Evolutionary conservation across 2,329 filamentous ascomycete species (phyloP).

Genomic region (Aureobasidium sp.): DNA sequence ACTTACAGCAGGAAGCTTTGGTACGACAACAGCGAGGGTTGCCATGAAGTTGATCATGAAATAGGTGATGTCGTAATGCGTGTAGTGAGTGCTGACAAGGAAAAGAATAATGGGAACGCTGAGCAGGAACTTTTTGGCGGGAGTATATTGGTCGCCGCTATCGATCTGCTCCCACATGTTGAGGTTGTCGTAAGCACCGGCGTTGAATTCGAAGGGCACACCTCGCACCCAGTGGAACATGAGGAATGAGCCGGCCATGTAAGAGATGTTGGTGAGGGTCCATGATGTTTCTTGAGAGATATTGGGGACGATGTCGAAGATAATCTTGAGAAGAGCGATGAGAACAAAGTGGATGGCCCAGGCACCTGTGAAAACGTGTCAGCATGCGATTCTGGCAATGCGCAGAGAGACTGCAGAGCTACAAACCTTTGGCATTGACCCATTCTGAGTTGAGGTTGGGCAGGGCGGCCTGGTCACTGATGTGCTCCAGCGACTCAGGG

Average conservation of each 20-base stretch:
- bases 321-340: constrained; percentile 84
- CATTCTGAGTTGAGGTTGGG: constrained; percentile 97
- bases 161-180: constrained; percentile 99
- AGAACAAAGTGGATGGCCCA: constrained; percentile 97
- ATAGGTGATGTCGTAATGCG: constrained; percentile 93
- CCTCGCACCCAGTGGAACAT: constrained; percentile 99
- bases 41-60: constrained; percentile 97
- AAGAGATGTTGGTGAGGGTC: constrained; percentile 97
- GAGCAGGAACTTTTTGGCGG: constrained; percentile 95
- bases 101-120: constrained; percentile 92
- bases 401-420: neutral
- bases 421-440: constrained; percentile 94
- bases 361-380: constrained; percentile 54
- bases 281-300: constrained; percentile 97
- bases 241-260: constrained; percentile 97
- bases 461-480: constrained; percentile 88
- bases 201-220: constrained; percentile 97
- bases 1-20: constrained; percentile 87
- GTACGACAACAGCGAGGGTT: constrained; percentile 85
- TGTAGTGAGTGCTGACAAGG: constrained; percentile 95
- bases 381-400: constrained; percentile 11
- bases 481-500: constrained; percentile 91
- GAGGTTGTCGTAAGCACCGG: constrained; percentile 95
- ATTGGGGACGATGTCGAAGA: constrained; percentile 93
- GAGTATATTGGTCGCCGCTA: constrained; percentile 96